Evolutionary conservation across 1,284 basidiomycete species (phyloP).

Genomic region (Uromyces viciae-fabae): DNA sequence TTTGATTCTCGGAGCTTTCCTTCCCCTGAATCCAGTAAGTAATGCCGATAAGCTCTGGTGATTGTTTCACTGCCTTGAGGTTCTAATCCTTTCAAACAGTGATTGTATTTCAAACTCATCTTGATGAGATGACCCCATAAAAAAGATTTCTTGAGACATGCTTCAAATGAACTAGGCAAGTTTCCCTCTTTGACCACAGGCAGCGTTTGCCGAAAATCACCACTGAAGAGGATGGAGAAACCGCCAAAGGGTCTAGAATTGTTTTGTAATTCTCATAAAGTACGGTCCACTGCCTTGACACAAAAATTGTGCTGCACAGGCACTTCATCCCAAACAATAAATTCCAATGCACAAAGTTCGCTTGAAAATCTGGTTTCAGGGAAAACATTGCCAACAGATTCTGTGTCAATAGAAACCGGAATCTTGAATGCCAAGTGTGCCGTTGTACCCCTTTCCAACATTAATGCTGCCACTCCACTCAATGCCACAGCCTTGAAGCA

Average conservation of each 20-base stretch:
- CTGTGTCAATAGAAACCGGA: not conserved
- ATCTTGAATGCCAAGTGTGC: not conserved
- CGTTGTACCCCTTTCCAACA: not conserved
- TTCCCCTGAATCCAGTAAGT: too few species aligned
- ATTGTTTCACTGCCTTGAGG: too few species aligned
- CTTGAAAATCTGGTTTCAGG: too few species aligned
- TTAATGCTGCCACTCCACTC: not conserved
- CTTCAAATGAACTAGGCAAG: not conserved
- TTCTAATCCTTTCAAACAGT: too few species aligned
- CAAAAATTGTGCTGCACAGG: not conserved
- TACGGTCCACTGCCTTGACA: not conserved
- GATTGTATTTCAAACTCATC: not conserved
- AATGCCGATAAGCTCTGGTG: too few species aligned
- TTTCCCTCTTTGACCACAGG: not conserved
- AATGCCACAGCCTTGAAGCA: not conserved
- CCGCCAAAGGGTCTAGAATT: constrained; percentile 7
- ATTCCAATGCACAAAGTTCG: not conserved
- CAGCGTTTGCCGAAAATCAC: constrained; percentile 20
- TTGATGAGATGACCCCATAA: not conserved
- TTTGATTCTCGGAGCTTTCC: too few species aligned
- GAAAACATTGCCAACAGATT: not conserved
- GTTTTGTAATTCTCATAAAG: not conserved
- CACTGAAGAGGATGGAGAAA: not conserved
- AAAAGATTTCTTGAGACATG: not conserved
- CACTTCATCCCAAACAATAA: not conserved